A percentile compares a stretch with the other conserved stretches of the same genome.
These are phyloP conservation scores for Penicillium palitans DNA, from an alignment of 2,329 filamentous ascomycete genomes.

Conservation along the genomic window DNA sequence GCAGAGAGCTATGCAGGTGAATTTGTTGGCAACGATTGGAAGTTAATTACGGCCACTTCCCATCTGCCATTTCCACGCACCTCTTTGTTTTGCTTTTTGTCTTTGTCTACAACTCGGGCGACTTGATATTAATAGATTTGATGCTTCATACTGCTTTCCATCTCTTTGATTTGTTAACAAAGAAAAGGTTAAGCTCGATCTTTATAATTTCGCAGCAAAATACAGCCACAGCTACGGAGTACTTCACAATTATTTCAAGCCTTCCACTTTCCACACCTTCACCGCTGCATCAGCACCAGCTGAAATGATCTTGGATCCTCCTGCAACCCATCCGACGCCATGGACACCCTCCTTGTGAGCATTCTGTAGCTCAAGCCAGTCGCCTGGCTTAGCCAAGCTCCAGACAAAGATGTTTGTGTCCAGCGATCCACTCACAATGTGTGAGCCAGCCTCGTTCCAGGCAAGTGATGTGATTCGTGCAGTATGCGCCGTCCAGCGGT, in stretches of 20 bases:
- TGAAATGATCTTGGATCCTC: conserved; percentile 68
- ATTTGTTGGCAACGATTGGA: conserved; percentile 9
- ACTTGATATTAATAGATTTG: background rate
- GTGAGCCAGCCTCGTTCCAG: conserved; percentile 77
- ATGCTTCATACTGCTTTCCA: background rate
- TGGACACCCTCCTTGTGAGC: conserved; percentile 96
- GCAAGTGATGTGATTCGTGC: conserved; percentile 66
- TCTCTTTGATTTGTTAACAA: background rate
- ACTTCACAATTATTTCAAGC: conserved; percentile 41
- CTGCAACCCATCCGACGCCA: conserved; percentile 76
- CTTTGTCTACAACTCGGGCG: background rate
- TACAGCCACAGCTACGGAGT: background rate
- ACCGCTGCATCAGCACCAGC: conserved; percentile 84
- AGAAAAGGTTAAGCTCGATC: background rate
- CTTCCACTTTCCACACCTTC: conserved; percentile 78
- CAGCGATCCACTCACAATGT: conserved; percentile 78
- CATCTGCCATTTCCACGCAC: conserved; percentile 13
- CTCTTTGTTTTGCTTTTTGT: conserved; percentile 3
- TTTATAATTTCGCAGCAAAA: background rate
- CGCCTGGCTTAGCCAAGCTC: conserved; percentile 80
- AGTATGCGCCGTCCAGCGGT: conserved; percentile 73
- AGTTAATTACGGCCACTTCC: conserved; percentile 15
- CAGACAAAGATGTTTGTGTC: conserved; percentile 94
- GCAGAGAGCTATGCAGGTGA: conserved; percentile 9
- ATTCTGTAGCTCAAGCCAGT: conserved; percentile 78